Conservation (phyloP, 1,284 basidiomycete genomes). For the Fomitopsis palustris region DNA sequence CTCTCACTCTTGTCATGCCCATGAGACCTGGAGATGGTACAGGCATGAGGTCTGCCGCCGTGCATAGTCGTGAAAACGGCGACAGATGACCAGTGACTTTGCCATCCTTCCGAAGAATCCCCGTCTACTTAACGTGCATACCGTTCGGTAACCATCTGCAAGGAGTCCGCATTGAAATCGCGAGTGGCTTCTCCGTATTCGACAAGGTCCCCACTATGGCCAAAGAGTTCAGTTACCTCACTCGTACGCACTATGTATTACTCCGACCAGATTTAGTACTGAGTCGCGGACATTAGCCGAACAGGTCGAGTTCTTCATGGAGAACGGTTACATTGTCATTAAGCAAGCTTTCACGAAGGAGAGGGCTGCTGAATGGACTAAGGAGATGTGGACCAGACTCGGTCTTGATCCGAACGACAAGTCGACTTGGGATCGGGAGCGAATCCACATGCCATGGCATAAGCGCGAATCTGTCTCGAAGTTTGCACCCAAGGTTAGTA, state of each 20-base stretch:
- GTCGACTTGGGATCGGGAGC: constrained; percentile 49
- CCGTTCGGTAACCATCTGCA: too few relatives aligned
- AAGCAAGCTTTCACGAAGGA: constrained; percentile 50
- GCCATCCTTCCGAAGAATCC: not conserved
- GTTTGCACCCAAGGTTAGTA: constrained; percentile 48
- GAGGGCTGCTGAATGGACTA: constrained; percentile 45
- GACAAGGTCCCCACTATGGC: constrained; percentile 9
- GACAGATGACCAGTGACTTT: constrained; percentile 8
- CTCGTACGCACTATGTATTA: constrained; percentile 16
- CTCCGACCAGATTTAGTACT: not conserved
- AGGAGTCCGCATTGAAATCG: too few relatives aligned
- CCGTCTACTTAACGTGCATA: not conserved
- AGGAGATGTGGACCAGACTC: constrained; percentile 49
- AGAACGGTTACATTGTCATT: constrained; percentile 53
- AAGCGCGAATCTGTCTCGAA: constrained; percentile 39
- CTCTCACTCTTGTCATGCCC: not conserved
- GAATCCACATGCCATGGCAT: constrained; percentile 56
- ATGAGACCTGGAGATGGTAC: not conserved
- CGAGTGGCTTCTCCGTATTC: not conserved
- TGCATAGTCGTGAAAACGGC: not conserved
- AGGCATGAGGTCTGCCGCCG: not conserved
- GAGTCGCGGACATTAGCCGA: constrained; percentile 25
- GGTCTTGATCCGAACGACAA: constrained; percentile 50
- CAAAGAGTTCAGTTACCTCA: constrained; percentile 22
- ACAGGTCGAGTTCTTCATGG: constrained; percentile 51